Conservation (phyloP, 495 filamentous ascomycete genomes). For the Tuber brumale region DNA sequence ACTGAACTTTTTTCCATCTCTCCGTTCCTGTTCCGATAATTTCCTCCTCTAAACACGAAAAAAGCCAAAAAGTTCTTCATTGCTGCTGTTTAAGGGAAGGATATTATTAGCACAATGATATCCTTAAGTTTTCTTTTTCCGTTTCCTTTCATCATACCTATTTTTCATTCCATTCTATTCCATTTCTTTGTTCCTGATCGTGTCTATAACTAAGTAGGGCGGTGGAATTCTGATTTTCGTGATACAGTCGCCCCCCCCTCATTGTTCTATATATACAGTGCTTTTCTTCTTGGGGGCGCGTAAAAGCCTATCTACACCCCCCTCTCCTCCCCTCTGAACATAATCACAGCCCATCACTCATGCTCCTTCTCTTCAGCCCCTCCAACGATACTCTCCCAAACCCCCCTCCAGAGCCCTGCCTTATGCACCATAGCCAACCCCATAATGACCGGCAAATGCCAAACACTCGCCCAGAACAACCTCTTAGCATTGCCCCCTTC, state of each 20-base stretch:
- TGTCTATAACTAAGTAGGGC: neutral
- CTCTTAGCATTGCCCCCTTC: slow-evolving; percentile 72
- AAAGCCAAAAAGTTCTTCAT: neutral
- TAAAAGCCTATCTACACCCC: neutral
- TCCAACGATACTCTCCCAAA: slow-evolving; percentile 55
- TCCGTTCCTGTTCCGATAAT: neutral
- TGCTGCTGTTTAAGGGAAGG: neutral
- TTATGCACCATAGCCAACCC: slow-evolving; percentile 88
- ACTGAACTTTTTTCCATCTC: neutral
- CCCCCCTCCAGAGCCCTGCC: slow-evolving; percentile 83
- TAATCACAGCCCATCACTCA: slow-evolving; percentile 22
- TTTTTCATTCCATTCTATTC: neutral
- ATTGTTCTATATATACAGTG: neutral
- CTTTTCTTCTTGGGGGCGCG: neutral
- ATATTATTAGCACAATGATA: neutral
- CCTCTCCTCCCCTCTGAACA: neutral
- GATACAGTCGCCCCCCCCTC: neutral
- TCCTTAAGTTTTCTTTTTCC: neutral
- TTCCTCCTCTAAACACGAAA: neutral
- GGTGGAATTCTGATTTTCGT: neutral
- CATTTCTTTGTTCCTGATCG: neutral
- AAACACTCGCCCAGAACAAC: slow-evolving; percentile 95
- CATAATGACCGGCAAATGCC: slow-evolving; percentile 88
- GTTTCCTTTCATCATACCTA: neutral
- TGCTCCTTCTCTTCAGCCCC: slow-evolving; percentile 46